Base-by-base conservation (phyloP, 441 rosid genomes). In the Populus hybrid region DNA sequence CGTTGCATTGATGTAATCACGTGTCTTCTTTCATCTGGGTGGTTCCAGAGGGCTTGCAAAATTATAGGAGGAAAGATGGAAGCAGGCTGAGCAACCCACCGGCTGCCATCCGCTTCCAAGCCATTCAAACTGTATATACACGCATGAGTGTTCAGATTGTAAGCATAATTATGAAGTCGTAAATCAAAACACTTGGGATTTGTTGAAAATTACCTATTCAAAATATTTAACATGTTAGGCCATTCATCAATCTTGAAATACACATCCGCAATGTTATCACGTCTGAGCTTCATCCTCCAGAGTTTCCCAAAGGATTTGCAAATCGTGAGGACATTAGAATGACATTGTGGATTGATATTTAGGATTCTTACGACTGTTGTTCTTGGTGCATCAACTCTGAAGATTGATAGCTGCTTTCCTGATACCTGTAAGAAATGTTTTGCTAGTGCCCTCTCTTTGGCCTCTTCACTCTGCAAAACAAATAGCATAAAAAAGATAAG, bases 311-410 rank as follows among this genome's bases (percentile, higher is more conserved):
- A 67, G 23, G 70, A 16, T 10, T 4, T 67, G 80, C 83, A 86
- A 24, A 77, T 8, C n/a, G 30, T 10, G 8, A 0, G 1, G 28
- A 79, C 23, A 8, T 54, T 35, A 35, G 10, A 10, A 1, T 4
- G 34, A 7, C 38, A 34, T 35, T n/a, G 3, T 3, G 5, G 70
- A 34, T 72, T 34, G 12, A 75, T 23, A 79, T 81, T 84, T 42
- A 80, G 68, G 66, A 86, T 66, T 76, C 89, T 84, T 26, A 76
- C 83, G 12, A 81, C 83, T n/a, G 84, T 86, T 77, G 87, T 86
- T 77, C 82, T 82, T 61, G 89, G 89, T 79, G 77, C 75, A 84
- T 84, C 89, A 70, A 86, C 78, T 82, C 89, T 86, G 28, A 81
- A 78, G 77, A 86, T 71, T 18, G 46, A 46, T 34, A 79, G 70